phyloP scores from a whole-genome alignment of 306 rosid species.

The Cicer chorassanicum region DNA sequence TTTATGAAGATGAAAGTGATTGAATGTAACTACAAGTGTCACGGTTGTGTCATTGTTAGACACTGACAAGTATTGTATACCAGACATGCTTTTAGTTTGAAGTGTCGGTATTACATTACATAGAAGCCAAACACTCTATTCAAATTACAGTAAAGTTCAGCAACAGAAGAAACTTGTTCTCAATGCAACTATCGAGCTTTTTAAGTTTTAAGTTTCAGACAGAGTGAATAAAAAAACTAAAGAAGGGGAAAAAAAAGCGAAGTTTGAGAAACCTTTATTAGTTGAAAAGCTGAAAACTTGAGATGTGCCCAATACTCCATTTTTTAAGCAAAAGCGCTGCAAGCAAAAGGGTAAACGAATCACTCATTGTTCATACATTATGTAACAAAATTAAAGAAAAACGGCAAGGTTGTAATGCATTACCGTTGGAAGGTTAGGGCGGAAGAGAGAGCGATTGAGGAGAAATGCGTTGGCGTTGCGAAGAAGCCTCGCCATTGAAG shows the following conservation, averaged over 20 bases:
- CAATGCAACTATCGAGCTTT: not conserved
- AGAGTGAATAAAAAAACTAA: not conserved
- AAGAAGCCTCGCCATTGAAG: conserved; percentile 76
- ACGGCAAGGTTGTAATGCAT: conserved; percentile 16
- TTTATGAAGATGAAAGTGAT: not conserved
- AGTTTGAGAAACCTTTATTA: conserved; percentile 58
- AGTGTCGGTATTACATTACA: not conserved
- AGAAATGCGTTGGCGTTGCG: conserved; percentile 56
- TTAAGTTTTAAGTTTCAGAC: not conserved
- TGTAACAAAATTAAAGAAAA: not conserved
- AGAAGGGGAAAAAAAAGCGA: not conserved
- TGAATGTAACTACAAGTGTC: not conserved
- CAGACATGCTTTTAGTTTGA: not conserved
- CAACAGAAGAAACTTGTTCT: not conserved
- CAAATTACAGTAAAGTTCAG: not conserved
- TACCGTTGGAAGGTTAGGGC: conserved; percentile 47
- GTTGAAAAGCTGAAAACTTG: conserved; percentile 66
- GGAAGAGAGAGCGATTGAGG: conserved; percentile 58
- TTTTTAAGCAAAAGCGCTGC: conserved; percentile 61
- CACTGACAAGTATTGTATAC: no score
- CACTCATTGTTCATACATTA: not conserved
- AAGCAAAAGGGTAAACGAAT: conserved; percentile 40
- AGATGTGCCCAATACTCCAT: conserved; percentile 57
- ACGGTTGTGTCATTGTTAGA: not conserved
- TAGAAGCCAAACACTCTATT: conserved; percentile 10